Percentiles rank a stretch among this genome's conserved stretches.
Evolutionary conservation across 2,329 filamentous ascomycete species (phyloP).

Genomic region (Zymoseptoria tritici): DNA sequence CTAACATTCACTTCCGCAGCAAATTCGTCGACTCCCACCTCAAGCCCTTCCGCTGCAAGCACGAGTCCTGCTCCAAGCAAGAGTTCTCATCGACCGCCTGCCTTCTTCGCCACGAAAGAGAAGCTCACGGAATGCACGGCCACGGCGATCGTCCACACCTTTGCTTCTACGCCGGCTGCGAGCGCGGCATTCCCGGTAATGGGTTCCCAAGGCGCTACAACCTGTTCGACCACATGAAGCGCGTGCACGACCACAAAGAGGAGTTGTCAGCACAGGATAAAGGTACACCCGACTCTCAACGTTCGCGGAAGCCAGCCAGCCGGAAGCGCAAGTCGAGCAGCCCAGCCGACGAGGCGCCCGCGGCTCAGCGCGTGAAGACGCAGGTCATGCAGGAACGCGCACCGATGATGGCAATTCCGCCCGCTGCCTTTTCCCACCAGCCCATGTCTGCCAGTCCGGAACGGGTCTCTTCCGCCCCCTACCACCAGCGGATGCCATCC

Average conservation of each 20-base stretch:
- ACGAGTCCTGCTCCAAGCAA: constrained; percentile 70
- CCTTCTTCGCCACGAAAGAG: constrained; percentile 86
- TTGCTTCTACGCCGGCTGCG: constrained; percentile 80
- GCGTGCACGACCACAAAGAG: constrained; percentile 63
- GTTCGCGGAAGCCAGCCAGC: constrained; percentile 16
- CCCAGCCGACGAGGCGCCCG: constrained; percentile 15
- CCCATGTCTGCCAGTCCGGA: neutral
- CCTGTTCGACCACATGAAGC: constrained; percentile 92
- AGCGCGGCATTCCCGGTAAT: constrained; percentile 71
- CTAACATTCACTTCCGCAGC: constrained; percentile 44
- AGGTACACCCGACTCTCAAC: constrained; percentile 3
- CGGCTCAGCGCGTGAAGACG: constrained; percentile 11
- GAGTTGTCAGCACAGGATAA: constrained; percentile 10
- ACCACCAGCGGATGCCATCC: neutral
- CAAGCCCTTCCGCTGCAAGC: constrained; percentile 94
- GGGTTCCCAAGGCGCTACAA: constrained; percentile 96
- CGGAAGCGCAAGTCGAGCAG: constrained; percentile 25
- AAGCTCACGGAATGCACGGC: constrained; percentile 91
- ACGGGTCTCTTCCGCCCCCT: neutral
- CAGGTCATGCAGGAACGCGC: constrained; percentile 7
- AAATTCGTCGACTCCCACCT: constrained; percentile 96
- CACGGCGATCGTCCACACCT: constrained; percentile 89
- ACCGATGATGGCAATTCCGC: constrained; percentile 5
- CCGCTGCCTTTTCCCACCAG: constrained; percentile 3
- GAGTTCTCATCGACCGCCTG: constrained; percentile 94